Base-by-base conservation (phyloP, 2,329 filamentous ascomycete species). In the Aspergillus piperis region DNA sequence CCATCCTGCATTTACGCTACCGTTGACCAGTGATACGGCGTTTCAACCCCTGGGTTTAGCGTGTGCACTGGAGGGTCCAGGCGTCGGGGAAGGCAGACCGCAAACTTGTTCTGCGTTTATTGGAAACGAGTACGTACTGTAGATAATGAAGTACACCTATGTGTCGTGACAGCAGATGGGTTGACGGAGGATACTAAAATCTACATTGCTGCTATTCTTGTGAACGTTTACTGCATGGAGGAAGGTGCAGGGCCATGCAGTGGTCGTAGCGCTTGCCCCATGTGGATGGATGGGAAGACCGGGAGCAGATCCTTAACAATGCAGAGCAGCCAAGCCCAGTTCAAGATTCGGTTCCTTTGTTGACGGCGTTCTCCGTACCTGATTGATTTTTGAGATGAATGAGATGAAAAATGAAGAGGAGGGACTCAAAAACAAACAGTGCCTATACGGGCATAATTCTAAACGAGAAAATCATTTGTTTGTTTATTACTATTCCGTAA, bases 231-330 rank as follows among this genome's bases (percentile, higher is more conserved):
- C 51, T 41, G 51, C 21, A 54, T 47, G 10, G 27, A 44, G 25
- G 41, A 17, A 42, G 23, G 53, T 55, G 53, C 53, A 55, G 53
- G 39, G 44, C 23, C 53, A 55, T 55, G 42, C 39, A 44, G 53
- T 55, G 53, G 53, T 21, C 42, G 53, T 55, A 55, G 53, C 53
- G 53, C 27, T 55, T 42, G 25, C 53, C 53, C 39, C 53, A 55
- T 55, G 53, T 55, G 53, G 53, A 55, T 27, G 30, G 39, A 55
- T 41, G 30, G 39, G 42, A 55, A 55, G 19, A 55, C 17, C 32
- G 25, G 47, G 53, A 55, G 53, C 53, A 54, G 23, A 23, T 38
- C 36, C 21, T 30, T 41, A 42, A 23, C 52, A 54, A 30, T 21
- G 19, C 25, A 27, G 21, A 55, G 39, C 53, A 55, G 27, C 53